Conservation (phyloP, 768 basidiomycete genomes). For the Dioszegia aurantiaca region DNA sequence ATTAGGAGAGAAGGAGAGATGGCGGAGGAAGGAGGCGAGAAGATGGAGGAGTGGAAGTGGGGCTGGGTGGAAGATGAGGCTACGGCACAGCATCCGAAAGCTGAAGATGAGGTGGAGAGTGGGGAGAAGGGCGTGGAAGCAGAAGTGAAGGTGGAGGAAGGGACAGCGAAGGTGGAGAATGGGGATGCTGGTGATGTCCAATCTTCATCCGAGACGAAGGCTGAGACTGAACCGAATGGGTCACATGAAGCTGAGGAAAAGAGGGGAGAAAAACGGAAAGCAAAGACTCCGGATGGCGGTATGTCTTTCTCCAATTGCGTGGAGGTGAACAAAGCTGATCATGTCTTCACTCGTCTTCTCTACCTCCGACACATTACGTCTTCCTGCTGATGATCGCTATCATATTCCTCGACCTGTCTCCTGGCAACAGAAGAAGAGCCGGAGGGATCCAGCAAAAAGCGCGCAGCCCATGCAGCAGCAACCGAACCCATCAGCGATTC, state of each 20-base stretch:
- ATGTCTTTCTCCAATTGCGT: constrained; percentile 7
- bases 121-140: constrained; percentile 37
- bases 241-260: constrained; percentile 33
- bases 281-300: constrained; percentile 50
- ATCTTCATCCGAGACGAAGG: not conserved
- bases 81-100: constrained; percentile 12
- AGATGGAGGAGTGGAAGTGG: constrained; percentile 54
- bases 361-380: not conserved
- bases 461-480: constrained; percentile 9
- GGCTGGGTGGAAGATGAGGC: constrained; percentile 55
- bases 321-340: constrained; percentile 6
- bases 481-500: not conserved
- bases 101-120: constrained; percentile 16
- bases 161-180: constrained; percentile 2
- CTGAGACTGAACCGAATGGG: constrained; percentile 5
- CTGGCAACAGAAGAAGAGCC: constrained; percentile 25
- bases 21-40: not conserved
- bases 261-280: constrained; percentile 49
- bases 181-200: constrained; percentile 4
- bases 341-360: not conserved
- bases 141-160: constrained; percentile 8
- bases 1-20: constrained; percentile 62
- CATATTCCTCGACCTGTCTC: too few species aligned
- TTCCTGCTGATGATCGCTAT: too few species aligned
- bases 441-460: constrained; percentile 44